phyloP scores from a whole-genome alignment of 768 basidiomycete species.

The Phylloporus sp. region DNA sequence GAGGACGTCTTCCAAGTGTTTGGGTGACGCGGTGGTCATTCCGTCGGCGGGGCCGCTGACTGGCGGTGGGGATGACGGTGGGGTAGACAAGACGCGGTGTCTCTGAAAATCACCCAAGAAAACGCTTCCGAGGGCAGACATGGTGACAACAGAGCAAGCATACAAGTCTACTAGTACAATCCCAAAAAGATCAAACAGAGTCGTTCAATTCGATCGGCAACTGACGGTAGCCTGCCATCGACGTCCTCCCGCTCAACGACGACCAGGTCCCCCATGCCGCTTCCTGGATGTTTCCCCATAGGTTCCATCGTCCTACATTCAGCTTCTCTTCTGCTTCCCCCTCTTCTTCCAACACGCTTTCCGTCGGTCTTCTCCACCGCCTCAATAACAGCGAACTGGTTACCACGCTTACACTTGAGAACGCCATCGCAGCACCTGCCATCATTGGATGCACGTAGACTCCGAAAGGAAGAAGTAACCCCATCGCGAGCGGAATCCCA shows the following conservation, averaged over 20 bases:
- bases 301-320: conserved; percentile 3
- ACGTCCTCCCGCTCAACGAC: conserved; percentile 38
- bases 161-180: not conserved
- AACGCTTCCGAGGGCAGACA: conserved; percentile 67
- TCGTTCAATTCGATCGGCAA: conserved; percentile 64
- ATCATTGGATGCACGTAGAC: conserved; percentile 96
- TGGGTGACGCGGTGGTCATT: conserved; percentile 10
- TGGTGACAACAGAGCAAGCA: no score
- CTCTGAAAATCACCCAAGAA: conserved; percentile 77
- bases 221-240: conserved; percentile 57
- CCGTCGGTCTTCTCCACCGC: conserved; percentile 72
- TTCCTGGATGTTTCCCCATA: conserved; percentile 37
- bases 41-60: not conserved
- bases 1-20: conserved; percentile 17
- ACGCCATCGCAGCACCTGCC: conserved; percentile 98
- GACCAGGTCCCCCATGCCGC: conserved; percentile 47
- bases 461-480: conserved; percentile 86
- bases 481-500: conserved; percentile 98
- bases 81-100: conserved; percentile 55
- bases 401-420: conserved; percentile 94
- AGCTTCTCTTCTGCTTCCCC: conserved; percentile 30
- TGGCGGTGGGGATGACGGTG: conserved; percentile 42
- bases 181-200: conserved; percentile 16
- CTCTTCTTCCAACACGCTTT: conserved; percentile 62
- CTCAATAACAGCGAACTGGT: conserved; percentile 80